These are phyloP conservation scores for Cinnamomum micranthum DNA, from an alignment of 164 flowering plant genomes.

Conservation along the genomic window DNA sequence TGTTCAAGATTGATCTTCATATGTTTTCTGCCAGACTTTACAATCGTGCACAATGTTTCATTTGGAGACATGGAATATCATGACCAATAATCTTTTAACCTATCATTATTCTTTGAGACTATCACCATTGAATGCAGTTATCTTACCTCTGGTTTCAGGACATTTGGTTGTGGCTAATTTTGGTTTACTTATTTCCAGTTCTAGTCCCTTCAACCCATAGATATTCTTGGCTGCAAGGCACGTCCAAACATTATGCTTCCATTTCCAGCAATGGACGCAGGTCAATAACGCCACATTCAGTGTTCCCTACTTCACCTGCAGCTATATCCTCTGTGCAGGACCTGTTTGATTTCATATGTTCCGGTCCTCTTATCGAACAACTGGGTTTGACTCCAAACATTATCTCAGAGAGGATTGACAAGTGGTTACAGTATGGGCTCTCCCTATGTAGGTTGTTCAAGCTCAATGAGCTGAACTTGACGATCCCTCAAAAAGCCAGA, in stretches of 20 bases:
- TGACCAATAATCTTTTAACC: too few species aligned
- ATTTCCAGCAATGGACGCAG: slow-evolving; percentile 17
- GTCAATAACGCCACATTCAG: slow-evolving; percentile 32
- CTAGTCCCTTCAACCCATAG: slow-evolving; percentile 20
- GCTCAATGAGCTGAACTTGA: slow-evolving; percentile 57
- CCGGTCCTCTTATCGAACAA: slow-evolving; percentile 71
- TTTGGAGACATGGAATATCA: too few species aligned
- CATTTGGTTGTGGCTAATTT: too few species aligned
- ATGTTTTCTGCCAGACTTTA: too few species aligned
- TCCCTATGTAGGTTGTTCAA: slow-evolving; percentile 60
- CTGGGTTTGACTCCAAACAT: slow-evolving; percentile 45
- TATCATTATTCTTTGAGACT: too few species aligned
- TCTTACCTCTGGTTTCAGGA: too few species aligned
- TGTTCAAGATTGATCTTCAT: too few species aligned
- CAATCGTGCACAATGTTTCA: too few species aligned
- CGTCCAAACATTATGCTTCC: slow-evolving; percentile 15
- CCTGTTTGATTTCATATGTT: slow-evolving; percentile 72
- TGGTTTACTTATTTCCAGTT: background rate
- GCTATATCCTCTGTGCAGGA: slow-evolving; percentile 72
- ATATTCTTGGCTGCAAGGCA: slow-evolving; percentile 48
- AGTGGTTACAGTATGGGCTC: slow-evolving; percentile 64
- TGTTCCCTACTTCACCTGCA: slow-evolving; percentile 48
- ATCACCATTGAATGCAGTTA: too few species aligned
- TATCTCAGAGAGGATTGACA: slow-evolving; percentile 62
- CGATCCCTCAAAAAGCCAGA: slow-evolving; percentile 66